Base-by-base conservation (phyloP, 2,329 filamentous ascomycete species). In the Arthrobotrys pseudoclavata region DNA sequence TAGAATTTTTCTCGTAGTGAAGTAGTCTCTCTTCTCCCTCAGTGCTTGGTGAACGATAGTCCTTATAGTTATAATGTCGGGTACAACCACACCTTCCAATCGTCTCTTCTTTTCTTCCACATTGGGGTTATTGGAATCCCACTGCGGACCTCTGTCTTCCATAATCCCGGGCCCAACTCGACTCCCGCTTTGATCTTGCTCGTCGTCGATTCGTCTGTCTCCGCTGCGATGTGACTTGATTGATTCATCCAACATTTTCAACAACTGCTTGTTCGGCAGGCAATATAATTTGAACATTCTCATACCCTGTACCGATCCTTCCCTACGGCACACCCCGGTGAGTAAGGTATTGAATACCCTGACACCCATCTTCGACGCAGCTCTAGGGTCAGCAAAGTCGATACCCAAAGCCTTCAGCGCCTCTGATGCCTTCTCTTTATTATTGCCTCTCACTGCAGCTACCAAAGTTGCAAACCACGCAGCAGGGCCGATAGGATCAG, bases 271-370 rank as follows among this genome's bases (percentile, higher is more conserved):
- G 15, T 70, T 42, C 15, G 74, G 61, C 22, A 77, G 37, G 53
- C 74, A 77, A 37, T 77, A 77, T n/a, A 71, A 22, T 24, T 77
- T 70, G 42, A 71, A 77, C 74, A 77, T 77, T 20, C 74, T 53
- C 74, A 77, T 77, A 2, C 74, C 74, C 53, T 71, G 60, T 26
- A 77, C 61, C 0, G 74, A 77, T 9, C 74, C 74, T 50, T 77
- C 74, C n/a, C 74, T 34, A 10, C 62, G 68, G 18, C 53, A 63
- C 9, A 71, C 67, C 5, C 74, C 68, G 13, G 37, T 26, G 31
- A 77, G 57, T 50, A 77, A 61, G 15, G 53, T 50, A 22, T 64
- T 77, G 18, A 77, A 77, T 13, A 71, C 63, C 31, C 55, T 61
- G 22, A 64, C 61, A 20, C 74, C 74, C 74, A 77, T 77, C 60